Evolutionary conservation across 2,329 filamentous ascomycete species (phyloP), one percentile per base, ranked within the genome.

Genomic region (Aspergillus aculeatinus): DNA sequence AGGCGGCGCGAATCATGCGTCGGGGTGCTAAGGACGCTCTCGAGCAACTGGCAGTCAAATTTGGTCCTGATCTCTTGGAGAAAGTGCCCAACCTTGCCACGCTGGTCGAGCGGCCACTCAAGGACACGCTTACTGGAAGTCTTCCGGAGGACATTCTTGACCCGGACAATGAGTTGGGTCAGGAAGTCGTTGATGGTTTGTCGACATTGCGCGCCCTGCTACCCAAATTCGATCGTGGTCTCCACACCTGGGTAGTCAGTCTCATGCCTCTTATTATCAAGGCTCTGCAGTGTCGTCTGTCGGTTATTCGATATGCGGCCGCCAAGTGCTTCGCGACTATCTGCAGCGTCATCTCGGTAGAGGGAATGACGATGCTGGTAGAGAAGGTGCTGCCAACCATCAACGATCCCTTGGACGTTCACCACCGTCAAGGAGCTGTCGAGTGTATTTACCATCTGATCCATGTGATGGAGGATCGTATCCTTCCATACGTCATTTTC

Each of bases 401-500:
- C 76, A 95, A 84, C 79, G 97, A 97, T 68, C 89, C 92, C 1
- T 78, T 96, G 61, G 94, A 99, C 70, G 84, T 97, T 31, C 89
- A 91, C 71, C 90, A 89, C 77, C 89, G 95, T 44, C 95, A 99
- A 79, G 95, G 95, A 63, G 92, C 92, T 5, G 95, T 96, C 59
- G 95, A 99, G 77, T 92, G 88, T 68, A 90, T 99, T 61, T 99
- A 99, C 73, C 95, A 99, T 76, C 81, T 99, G 60, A 99, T 99
- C 65, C 91, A 96, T 61, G 93, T 97, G 55, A 99, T 99, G 95
- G 95, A 96, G 63, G 95, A 98, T 73, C 85, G 87, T 42, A 99
- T 99, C 59, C 79, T 99, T 31, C 95, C 96, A 3, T 99, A 99
- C 71, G 95, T 99, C 64, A 97, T 99, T 70, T 99, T 99, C 86